Evolutionary conservation across 2,329 filamentous ascomycete genomes (phyloP), one percentile per base, ranked within the genome.

Genomic region (Apiospora saccharicola): DNA sequence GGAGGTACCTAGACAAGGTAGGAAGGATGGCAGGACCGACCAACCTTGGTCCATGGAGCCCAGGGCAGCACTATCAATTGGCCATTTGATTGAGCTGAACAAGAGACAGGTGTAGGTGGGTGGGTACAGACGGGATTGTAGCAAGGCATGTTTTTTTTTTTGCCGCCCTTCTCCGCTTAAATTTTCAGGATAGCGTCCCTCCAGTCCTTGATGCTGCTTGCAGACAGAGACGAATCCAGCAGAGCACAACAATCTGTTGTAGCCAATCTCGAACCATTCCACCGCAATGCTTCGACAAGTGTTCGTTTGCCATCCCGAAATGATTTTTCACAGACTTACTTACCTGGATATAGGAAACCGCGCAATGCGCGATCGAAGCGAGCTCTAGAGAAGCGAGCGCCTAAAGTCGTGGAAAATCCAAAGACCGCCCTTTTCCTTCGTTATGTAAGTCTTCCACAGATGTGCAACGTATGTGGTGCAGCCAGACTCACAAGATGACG

Each of bases 351-450:
- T 75, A 90, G 88, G 81, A 90, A 90, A 83, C 89, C 89, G 76
- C 86, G 87, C 75, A 90, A 90, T 84, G 95, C 96, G 78, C 95
- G 96, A 87, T 96, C 95, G 72, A 98, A 98, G 88, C 93, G 96
- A 78, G 95, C 94, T 75, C 91, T 98, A 81, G 96, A 97, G 82
- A 96, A 97, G 85, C 93, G 94, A 80, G 95, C 94, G 80, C 94
- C 96, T 72, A 97, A 98, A 83, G 86, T 91, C 77, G 86, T 93
- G 83, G 96, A 99, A 85, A 96, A 97, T 83, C 91, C 95, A 74
- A 98, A 98, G 85, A 93, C 90, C 44, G 93, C 94, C 73, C 92
- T 99, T 77, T 93, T 99, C 82, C 90, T 99, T 75, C 72, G 72
- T n/a, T 70, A 70, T 41, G 68, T 70, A 57, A 41, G 68, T 26